Evolutionary conservation across 225 moss, liverwort and hornwort genomes (phyloP).

Genomic region (Takakia lepidozioides): DNA sequence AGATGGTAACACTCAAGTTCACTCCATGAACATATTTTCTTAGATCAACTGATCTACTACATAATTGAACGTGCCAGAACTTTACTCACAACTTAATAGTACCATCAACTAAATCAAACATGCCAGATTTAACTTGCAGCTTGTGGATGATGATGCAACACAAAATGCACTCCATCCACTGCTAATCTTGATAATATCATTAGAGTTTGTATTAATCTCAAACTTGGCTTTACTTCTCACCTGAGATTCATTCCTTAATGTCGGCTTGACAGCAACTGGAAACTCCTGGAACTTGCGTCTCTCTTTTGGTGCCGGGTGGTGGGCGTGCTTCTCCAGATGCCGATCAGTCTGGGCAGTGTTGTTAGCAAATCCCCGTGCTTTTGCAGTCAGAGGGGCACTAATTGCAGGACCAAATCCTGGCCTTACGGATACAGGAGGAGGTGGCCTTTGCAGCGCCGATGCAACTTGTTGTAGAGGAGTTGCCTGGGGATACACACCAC

Average conservation of each 20-base stretch:
- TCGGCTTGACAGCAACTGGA: constrained; percentile 51
- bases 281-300: constrained; percentile 91
- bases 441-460: constrained; percentile 65
- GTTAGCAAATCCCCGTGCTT: constrained; percentile 12
- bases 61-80: no score
- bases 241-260: constrained; percentile 47
- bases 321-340: constrained; percentile 21
- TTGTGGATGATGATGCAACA: no score
- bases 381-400: constrained; percentile 39
- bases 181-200: no score
- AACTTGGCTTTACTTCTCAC: no score
- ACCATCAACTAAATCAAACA: no score
- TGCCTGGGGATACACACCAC: constrained; percentile 68
- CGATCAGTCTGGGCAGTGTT: constrained; percentile 10
- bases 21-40: no score
- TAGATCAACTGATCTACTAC: no score
- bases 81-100: no score
- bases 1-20: no score
- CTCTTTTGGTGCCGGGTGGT: constrained; percentile 32
- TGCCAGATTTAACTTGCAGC: no score
- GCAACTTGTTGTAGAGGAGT: constrained; percentile 62
- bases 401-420: constrained; percentile 36
- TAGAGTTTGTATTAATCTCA: no score
- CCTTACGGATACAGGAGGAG: constrained; percentile 66
- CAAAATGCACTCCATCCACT: no score